phyloP scores from a whole-genome alignment of 352 stramenopile species.

The Phytophthora podocarpi region DNA sequence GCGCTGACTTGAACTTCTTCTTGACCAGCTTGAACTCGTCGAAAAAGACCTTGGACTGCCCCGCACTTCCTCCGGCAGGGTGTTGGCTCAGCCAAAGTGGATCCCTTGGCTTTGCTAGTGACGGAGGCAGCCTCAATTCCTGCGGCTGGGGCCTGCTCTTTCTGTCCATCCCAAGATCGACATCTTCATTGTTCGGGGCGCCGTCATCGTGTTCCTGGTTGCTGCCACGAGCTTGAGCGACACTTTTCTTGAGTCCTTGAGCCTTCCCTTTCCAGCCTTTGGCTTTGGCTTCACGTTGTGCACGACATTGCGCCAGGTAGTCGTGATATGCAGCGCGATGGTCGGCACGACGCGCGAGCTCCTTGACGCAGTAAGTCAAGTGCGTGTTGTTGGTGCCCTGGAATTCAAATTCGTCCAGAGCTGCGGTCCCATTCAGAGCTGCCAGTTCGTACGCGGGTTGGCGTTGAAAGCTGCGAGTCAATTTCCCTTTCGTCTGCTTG shows the following conservation, averaged over 20 bases:
- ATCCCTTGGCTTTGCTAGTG: constrained; percentile 44
- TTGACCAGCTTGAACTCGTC: constrained; percentile 92
- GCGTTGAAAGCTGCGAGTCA: constrained; percentile 56
- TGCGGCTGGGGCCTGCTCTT: constrained; percentile 58
- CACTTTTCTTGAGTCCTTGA: constrained; percentile 52
- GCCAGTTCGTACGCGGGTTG: constrained; percentile 69
- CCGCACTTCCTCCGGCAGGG: constrained; percentile 12
- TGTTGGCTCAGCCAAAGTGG: constrained; percentile 68
- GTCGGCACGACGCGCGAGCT: constrained; percentile 68
- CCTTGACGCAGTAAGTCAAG: constrained; percentile 86
- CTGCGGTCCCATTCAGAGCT: constrained; percentile 69
- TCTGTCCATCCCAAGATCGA: constrained; percentile 63
- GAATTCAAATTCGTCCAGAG: constrained; percentile 83
- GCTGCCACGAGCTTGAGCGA: constrained; percentile 40
- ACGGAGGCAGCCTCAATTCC: constrained; percentile 47
- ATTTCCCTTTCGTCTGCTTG: constrained; percentile 57
- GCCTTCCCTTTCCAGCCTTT: constrained; percentile 35
- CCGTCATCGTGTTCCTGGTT: constrained; percentile 47
- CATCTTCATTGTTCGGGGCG: constrained; percentile 26
- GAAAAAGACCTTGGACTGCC: constrained; percentile 53
- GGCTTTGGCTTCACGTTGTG: constrained; percentile 38
- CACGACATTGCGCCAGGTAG: constrained; percentile 57
- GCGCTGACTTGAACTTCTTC: constrained; percentile 91
- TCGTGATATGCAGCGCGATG: constrained; percentile 75
- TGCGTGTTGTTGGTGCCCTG: constrained; percentile 86